Percentiles rank a stretch among this genome's conserved stretches.
These are phyloP conservation scores for Acanthamoeba culbertsoni DNA, from an alignment of 208 protist species.

Conservation along the genomic window DNA sequence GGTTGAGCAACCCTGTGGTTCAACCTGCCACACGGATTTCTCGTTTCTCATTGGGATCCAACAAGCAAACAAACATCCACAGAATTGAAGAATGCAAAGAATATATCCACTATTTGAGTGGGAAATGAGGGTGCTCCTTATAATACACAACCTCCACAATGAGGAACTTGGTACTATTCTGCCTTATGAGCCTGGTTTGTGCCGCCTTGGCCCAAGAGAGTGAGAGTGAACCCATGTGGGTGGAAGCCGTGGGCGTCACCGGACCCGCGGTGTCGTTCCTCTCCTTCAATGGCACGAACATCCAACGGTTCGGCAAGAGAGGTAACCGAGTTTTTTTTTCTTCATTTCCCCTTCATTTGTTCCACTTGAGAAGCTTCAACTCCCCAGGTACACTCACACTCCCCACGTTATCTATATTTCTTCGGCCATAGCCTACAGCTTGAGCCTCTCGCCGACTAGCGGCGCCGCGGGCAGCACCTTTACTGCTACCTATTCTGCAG, in stretches of 20 bases:
- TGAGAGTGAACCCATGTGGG: no score
- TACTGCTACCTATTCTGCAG: background rate
- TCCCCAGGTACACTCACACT: background rate
- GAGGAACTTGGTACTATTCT: no score
- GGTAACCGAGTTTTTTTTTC: background rate
- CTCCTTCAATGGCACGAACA: background rate
- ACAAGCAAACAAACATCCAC: no score
- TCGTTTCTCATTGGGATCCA: no score
- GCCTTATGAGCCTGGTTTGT: no score
- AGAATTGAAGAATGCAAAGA: no score
- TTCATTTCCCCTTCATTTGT: background rate
- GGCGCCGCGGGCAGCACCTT: background rate
- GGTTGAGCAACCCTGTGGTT: no score
- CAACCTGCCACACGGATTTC: no score
- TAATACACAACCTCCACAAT: no score
- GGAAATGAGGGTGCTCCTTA: no score
- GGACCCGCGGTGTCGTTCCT: background rate
- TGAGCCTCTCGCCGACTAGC: background rate
- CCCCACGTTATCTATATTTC: background rate
- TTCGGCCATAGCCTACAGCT: background rate
- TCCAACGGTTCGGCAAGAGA: background rate
- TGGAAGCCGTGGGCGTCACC: background rate
- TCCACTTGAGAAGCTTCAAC: background rate
- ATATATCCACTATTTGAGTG: no score
- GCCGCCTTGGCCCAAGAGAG: no score